These are phyloP conservation scores for Paratinospora sagittata DNA, from an alignment of 164 flowering plant genomes.

Conservation along the genomic window DNA sequence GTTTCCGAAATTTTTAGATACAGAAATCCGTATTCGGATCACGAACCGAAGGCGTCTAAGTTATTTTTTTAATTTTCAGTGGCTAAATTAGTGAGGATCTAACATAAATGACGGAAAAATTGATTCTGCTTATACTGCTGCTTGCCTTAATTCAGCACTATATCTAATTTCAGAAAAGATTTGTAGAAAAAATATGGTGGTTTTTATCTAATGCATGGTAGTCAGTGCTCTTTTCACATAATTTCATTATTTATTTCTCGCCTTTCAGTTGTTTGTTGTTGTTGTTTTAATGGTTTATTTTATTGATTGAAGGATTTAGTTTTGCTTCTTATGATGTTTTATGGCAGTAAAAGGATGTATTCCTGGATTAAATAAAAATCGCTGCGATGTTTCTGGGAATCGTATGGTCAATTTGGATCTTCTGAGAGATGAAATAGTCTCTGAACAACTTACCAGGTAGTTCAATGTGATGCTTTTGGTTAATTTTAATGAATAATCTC, in stretches of 20 bases:
- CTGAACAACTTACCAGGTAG: constrained; percentile 94
- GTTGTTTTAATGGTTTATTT: neutral
- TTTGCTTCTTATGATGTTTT: constrained; percentile 5
- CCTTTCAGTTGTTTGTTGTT: neutral
- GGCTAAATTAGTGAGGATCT: no score
- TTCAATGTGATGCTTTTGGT: neutral
- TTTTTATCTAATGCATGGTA: no score
- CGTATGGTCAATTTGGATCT: constrained; percentile 31
- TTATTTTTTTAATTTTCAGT: no score
- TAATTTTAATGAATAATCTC: neutral
- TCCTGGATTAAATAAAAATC: constrained; percentile 9
- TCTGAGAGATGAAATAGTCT: constrained; percentile 77
- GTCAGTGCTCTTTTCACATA: neutral
- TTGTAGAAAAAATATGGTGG: no score
- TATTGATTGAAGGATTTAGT: neutral
- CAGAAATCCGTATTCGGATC: no score
- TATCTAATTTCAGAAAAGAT: no score
- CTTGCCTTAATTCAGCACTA: no score
- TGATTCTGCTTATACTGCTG: no score
- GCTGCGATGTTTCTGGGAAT: constrained; percentile 8
- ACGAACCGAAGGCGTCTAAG: no score
- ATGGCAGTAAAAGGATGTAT: constrained; percentile 22
- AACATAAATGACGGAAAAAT: no score
- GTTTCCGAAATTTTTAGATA: no score
- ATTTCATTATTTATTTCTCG: neutral